These are phyloP conservation scores for Fomitopsis pinicola DNA, from an alignment of 1,284 basidiomycete species.

Conservation along the genomic window DNA sequence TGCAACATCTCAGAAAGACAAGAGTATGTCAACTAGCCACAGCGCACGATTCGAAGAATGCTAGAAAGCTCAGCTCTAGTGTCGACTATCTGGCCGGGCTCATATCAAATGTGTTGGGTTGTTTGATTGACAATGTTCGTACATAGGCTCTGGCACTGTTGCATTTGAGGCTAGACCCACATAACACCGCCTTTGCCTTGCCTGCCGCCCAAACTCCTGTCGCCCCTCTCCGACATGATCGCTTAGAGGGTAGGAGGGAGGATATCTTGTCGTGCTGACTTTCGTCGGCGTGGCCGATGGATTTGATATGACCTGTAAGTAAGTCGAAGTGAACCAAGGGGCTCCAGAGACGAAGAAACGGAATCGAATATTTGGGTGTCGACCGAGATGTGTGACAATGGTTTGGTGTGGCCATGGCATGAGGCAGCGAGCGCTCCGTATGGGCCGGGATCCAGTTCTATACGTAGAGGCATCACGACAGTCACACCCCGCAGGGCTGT, in stretches of 20 bases:
- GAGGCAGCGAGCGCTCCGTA: not conserved
- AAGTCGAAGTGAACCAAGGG: conserved; percentile 74
- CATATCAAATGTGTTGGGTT: too few relatives aligned
- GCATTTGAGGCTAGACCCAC: not conserved
- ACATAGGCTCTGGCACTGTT: too few relatives aligned
- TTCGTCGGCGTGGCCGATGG: conserved; percentile 70
- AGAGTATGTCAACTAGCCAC: too few relatives aligned
- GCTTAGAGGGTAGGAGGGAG: conserved; percentile 60
- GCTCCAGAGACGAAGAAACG: conserved; percentile 60
- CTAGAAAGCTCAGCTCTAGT: too few relatives aligned
- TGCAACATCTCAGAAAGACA: too few relatives aligned
- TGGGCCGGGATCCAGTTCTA: not conserved
- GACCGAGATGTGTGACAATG: conserved; percentile 66
- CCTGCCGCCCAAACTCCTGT: conserved; percentile 70
- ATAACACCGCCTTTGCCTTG: conserved; percentile 83
- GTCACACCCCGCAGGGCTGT: not conserved
- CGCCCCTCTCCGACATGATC: conserved; percentile 76
- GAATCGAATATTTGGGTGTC: conserved; percentile 86
- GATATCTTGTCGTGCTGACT: conserved; percentile 52
- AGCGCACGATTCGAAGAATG: too few relatives aligned
- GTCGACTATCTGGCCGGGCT: too few relatives aligned
- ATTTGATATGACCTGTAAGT: conserved; percentile 80
- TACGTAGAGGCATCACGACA: not conserved
- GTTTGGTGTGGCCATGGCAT: too few relatives aligned
- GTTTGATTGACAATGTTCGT: too few relatives aligned